Evolutionary conservation across 2,329 filamentous ascomycete species (phyloP), one percentile per base, ranked within the genome.

Genomic region (Arthroderma sp.): DNA sequence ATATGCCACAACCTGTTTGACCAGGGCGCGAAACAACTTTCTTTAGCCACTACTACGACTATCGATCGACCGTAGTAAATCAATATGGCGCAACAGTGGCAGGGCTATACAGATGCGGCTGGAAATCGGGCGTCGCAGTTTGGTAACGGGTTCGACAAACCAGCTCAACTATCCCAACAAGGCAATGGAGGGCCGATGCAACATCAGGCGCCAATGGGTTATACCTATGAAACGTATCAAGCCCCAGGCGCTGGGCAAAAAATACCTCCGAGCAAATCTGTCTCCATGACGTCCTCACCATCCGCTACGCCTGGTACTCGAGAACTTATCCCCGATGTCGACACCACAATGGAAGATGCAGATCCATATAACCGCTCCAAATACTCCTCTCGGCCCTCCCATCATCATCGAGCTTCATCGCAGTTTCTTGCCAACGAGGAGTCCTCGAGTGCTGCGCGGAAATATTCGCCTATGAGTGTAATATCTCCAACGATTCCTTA

Each of bases 381-480:
- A 65, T 94, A 94, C 64, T 77, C 84, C 49, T 78, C 86, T 66
- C 79, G 85, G 53, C 78, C 85, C 37, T 78, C 78, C 62, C 83
- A 88, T 60, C 78, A 86, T 57, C 60, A 49, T 53, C 80, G 89
- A 54, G 71, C 78, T 48, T 85, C 77, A 50, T 77, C 86, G 55
- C 82, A 89, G 61, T 83, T 82, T 53, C 66, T 80, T 39, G 70
- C 81, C 42, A 80, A 80, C 52, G 80, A 89, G 58, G 80, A 84
- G 47, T 91, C 86, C 37, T 74, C 85, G 42, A 9, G 32, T 27
- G 85, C 86, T 46, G 85, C 87, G 48, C 85, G 93, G 62, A 80
- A 88, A 60, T 96, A 96, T 67, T 96, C 89, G 39, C 91, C 89
- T 51, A 95, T 95, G 88, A 89, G 94, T 62, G 77, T 79, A 10